phyloP scores from a whole-genome alignment of 345 rosid species.

The Geranium brycei region DNA sequence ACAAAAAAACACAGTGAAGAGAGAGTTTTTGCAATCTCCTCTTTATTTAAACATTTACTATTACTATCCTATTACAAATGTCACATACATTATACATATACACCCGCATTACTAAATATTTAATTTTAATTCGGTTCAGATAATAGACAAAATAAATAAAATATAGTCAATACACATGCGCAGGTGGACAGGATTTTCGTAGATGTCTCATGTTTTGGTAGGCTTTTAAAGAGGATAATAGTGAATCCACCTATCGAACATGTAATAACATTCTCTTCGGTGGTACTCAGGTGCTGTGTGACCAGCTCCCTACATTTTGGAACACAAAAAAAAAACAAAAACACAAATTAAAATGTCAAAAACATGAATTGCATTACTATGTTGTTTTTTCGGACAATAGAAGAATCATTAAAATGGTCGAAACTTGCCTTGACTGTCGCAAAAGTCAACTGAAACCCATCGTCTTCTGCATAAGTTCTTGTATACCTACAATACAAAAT shows the following conservation, averaged over 20 bases:
- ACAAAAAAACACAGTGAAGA: no score
- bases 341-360: background rate
- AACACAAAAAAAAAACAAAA: background rate
- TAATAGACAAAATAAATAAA: no score
- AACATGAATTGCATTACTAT: background rate
- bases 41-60: no score
- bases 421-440: slow-evolving; percentile 24
- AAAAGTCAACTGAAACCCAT: slow-evolving; percentile 20
- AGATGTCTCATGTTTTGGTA: no score
- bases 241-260: slow-evolving; percentile 29
- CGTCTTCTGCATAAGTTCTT: slow-evolving; percentile 11
- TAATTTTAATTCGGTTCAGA: no score
- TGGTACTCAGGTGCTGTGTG: slow-evolving; percentile 27
- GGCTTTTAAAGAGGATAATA: slow-evolving; percentile 18
- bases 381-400: no score
- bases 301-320: slow-evolving; percentile 23
- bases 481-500: slow-evolving; percentile 15
- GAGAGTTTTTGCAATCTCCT: no score
- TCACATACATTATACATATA: no score
- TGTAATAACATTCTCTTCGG: slow-evolving; percentile 20
- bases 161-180: background rate
- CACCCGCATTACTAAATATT: no score
- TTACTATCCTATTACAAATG: no score
- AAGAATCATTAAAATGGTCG: no score
- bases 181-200: no score